These are phyloP conservation scores for Colletotrichum horii DNA, from an alignment of 2,329 filamentous ascomycete genomes.

Conservation along the genomic window DNA sequence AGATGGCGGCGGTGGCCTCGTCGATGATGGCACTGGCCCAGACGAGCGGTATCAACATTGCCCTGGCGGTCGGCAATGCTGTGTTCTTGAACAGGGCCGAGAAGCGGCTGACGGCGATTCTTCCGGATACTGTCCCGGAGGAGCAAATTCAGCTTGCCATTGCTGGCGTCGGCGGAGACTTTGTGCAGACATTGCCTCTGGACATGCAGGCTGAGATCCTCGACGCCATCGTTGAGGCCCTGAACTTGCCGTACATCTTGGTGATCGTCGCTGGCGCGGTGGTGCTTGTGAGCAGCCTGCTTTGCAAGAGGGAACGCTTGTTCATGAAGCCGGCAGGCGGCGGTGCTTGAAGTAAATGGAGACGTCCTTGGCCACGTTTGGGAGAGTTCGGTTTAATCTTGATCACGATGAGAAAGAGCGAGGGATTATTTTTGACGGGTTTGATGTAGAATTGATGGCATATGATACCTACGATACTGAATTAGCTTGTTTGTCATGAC, in stretches of 20 bases:
- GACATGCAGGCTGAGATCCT: conserved; percentile 25
- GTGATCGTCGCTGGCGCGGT: conserved; percentile 43
- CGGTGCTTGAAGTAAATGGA: neutral
- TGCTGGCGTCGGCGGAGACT: conserved; percentile 16
- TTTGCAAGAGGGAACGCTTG: conserved; percentile 17
- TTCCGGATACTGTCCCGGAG: conserved; percentile 26
- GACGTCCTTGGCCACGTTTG: neutral
- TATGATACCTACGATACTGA: neutral
- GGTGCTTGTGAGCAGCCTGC: conserved; percentile 29
- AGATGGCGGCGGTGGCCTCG: neutral
- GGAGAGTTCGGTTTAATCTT: neutral
- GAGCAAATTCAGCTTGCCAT: conserved; percentile 29
- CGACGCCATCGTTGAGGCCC: conserved; percentile 28
- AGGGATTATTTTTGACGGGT: fast-evolving
- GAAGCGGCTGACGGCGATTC: conserved; percentile 25
- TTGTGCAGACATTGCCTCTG: conserved; percentile 7
- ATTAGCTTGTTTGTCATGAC: neutral
- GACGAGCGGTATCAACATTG: conserved; percentile 17
- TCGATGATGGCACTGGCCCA: conserved; percentile 10
- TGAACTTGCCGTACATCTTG: conserved; percentile 19
- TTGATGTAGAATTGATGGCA: neutral
- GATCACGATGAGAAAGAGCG: neutral
- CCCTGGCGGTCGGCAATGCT: conserved; percentile 11
- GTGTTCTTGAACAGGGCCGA: conserved; percentile 37
- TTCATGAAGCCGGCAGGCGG: conserved; percentile 3